Conservation (phyloP, 1,284 basidiomycete species). For the Apiotrichum gamsii region DNA sequence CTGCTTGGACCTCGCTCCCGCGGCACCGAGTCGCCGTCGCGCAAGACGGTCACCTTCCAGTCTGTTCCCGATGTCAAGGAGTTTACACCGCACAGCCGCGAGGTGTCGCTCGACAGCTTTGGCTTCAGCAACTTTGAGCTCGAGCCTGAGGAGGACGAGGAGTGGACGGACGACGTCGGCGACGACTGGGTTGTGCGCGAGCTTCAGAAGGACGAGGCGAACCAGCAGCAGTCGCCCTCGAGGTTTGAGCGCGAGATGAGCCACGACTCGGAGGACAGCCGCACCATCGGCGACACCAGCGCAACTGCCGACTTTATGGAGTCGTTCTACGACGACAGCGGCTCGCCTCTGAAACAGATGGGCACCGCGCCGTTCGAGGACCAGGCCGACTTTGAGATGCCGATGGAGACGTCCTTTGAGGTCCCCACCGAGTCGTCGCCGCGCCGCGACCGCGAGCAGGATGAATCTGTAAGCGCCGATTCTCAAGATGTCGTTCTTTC, state of each 20-base stretch:
- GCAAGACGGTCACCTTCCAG: conserved; percentile 78
- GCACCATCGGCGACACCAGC: conserved; percentile 22
- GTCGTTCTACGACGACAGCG: conserved; percentile 43
- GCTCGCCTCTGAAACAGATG: conserved; percentile 39
- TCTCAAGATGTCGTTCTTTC: conserved; percentile 14
- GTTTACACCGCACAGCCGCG: conserved; percentile 63
- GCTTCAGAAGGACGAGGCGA: not conserved
- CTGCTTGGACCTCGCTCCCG: conserved; percentile 67
- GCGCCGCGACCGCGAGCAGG: not conserved
- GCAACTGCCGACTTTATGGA: conserved; percentile 47
- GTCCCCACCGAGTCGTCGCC: conserved; percentile 12
- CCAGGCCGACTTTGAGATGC: conserved; percentile 24
- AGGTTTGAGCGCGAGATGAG: not conserved
- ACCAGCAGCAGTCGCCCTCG: not conserved
- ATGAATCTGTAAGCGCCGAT: too few relatives aligned
- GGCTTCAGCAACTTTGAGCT: conserved; percentile 15
- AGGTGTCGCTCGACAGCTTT: conserved; percentile 47
- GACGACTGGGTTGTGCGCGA: not conserved
- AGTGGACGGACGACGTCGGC: not conserved
- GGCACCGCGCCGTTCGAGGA: conserved; percentile 32
- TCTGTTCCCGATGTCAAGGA: conserved; percentile 81
- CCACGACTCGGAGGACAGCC: conserved; percentile 9
- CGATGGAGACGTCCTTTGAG: conserved; percentile 15
- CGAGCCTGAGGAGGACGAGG: conserved; percentile 18
- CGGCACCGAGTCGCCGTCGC: conserved; percentile 51